Evolutionary conservation across 2,329 filamentous ascomycete genomes (phyloP).

Genomic region (Aspergillus candidus): DNA sequence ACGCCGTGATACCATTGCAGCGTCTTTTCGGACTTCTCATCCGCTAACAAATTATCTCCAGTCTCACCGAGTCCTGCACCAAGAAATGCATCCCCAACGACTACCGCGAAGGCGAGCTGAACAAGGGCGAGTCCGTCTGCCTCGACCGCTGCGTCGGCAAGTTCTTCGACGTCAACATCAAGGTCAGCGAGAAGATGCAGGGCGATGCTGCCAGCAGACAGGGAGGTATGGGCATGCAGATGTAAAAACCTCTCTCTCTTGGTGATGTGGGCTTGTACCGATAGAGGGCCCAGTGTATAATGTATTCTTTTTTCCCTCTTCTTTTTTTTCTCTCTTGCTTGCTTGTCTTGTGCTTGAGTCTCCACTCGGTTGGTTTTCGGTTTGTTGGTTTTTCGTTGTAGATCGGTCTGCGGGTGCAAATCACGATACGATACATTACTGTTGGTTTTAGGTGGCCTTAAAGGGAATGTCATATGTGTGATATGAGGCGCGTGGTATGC

Average conservation of each 20-base stretch:
- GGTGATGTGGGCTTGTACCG: not conserved
- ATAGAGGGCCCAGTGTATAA: slow-evolving; percentile 7
- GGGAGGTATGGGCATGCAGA: slow-evolving; percentile 46
- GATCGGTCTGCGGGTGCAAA: too few relatives aligned
- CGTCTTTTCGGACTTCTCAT: not conserved
- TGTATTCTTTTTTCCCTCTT: slow-evolving; percentile 4
- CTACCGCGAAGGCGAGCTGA: slow-evolving; percentile 93
- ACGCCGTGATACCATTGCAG: not conserved
- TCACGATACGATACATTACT: too few relatives aligned
- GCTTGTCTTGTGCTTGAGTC: too few relatives aligned
- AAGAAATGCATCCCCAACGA: slow-evolving; percentile 88
- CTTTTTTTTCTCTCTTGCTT: not conserved
- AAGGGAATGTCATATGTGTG: not conserved
- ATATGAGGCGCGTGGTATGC: not conserved
- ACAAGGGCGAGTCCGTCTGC: slow-evolving; percentile 98
- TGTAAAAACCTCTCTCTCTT: not conserved
- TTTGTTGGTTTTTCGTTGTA: not conserved
- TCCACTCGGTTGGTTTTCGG: not conserved
- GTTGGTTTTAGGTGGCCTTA: too few relatives aligned
- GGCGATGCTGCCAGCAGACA: slow-evolving; percentile 68
- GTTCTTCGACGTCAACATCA: slow-evolving; percentile 98
- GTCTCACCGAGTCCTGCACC: slow-evolving; percentile 80
- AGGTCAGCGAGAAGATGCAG: slow-evolving; percentile 95
- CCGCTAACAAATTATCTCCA: slow-evolving; percentile 28
- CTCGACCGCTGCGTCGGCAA: slow-evolving; percentile 95